phyloP scores from a whole-genome alignment of 2,329 filamentous ascomycete species.

The Myriosclerotinia curreyana region DNA sequence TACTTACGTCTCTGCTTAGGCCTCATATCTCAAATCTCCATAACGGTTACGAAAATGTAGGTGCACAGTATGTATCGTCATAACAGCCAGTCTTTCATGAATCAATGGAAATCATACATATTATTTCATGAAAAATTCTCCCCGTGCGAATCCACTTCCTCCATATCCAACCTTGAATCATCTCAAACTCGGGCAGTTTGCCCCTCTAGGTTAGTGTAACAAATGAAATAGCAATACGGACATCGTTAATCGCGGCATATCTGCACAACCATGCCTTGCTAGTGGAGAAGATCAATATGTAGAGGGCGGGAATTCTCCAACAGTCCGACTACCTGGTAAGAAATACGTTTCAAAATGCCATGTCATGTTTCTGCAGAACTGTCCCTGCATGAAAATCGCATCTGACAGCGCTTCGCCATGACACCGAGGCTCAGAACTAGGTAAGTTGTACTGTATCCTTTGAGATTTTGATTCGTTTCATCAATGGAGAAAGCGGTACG shows the following conservation, averaged over 20 bases:
- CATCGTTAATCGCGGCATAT: neutral
- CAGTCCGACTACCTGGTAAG: neutral
- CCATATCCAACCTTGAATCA: neutral
- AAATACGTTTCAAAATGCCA: neutral
- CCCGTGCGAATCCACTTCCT: too few species aligned
- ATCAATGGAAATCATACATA: neutral
- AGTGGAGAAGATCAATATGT: neutral
- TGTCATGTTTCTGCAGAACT: neutral
- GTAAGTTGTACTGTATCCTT: neutral
- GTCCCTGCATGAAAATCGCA: constrained; percentile 1
- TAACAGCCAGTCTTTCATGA: too few species aligned
- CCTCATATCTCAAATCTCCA: too few species aligned
- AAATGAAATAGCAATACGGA: neutral
- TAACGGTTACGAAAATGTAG: too few species aligned
- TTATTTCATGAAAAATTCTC: neutral
- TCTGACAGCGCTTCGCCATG: neutral
- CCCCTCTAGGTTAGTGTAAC: neutral
- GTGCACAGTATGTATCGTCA: too few species aligned
- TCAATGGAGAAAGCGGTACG: neutral
- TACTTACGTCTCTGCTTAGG: too few species aligned
- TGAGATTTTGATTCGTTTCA: neutral
- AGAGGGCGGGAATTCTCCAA: neutral
- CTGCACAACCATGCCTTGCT: neutral
- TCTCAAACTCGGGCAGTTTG: neutral
- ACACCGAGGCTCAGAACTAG: too few species aligned